These are phyloP conservation scores for Backusella morwellensis DNA, from an alignment of 192 early-diverging fungal genomes.

Conservation along the genomic window DNA sequence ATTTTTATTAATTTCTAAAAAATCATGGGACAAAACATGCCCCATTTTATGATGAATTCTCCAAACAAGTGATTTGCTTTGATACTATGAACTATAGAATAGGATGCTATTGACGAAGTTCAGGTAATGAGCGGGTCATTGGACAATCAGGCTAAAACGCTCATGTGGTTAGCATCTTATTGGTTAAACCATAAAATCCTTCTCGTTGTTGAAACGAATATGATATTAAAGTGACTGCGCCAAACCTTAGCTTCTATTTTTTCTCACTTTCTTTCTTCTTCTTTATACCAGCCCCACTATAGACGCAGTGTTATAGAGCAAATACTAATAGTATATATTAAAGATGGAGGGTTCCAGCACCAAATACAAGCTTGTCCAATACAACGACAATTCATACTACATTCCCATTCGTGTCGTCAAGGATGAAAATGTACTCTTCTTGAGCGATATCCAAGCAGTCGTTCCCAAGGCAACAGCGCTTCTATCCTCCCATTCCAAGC, in stretches of 20 bases:
- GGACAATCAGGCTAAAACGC: neutral
- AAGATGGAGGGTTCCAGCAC: slow-evolving; percentile 12
- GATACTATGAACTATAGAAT: no score
- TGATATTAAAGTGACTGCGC: neutral
- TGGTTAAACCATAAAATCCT: neutral
- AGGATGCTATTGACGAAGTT: no score
- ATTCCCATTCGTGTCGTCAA: slow-evolving; percentile 23
- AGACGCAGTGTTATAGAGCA: neutral
- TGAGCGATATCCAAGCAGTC: slow-evolving; percentile 27
- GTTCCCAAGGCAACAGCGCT: slow-evolving; percentile 25
- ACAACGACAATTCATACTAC: slow-evolving; percentile 18
- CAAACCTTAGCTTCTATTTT: neutral
- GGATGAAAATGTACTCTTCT: slow-evolving; percentile 12
- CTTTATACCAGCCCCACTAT: neutral
- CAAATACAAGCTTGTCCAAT: slow-evolving; percentile 17
- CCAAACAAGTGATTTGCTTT: no score
- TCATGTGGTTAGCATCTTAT: neutral
- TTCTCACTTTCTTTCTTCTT: neutral
- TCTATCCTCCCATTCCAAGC: slow-evolving; percentile 14
- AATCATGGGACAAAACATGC: no score
- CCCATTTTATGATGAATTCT: no score
- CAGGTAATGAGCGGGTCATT: neutral
- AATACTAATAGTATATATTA: neutral
- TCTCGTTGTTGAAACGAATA: neutral
- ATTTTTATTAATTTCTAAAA: no score